phyloP scores from a whole-genome alignment of 2,329 filamentous ascomycete genomes.

The Zopfia rhizophila region DNA sequence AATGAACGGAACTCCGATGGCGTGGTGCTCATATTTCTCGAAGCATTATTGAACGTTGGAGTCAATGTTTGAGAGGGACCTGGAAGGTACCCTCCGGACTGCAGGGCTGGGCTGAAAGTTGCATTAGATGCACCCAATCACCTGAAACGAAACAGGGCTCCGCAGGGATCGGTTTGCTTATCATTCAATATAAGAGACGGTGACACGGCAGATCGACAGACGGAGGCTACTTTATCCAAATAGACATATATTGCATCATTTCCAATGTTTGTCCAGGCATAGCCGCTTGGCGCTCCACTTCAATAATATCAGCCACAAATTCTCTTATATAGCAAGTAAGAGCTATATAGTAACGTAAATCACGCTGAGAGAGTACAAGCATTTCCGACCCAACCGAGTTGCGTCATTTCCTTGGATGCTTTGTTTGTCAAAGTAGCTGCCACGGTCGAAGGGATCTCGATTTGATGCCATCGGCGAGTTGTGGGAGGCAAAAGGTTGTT shows the following conservation, averaged over 20 bases:
- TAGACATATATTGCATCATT: background rate
- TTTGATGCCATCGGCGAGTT: background rate
- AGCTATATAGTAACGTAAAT: conserved; percentile 17
- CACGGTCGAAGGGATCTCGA: conserved; percentile 2
- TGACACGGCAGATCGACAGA: conserved; percentile 23
- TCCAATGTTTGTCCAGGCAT: background rate
- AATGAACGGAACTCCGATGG: no score
- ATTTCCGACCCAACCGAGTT: conserved; percentile 10
- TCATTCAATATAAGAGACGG: conserved; percentile 17
- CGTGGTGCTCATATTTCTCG: no score
- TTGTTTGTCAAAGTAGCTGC: no score
- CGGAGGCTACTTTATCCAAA: conserved; percentile 23
- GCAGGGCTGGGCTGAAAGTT: no score
- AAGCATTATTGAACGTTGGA: no score
- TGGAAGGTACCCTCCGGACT: no score
- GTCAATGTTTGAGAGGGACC: no score
- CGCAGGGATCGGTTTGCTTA: conserved; percentile 1
- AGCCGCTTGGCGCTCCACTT: conserved; percentile 9
- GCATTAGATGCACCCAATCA: background rate
- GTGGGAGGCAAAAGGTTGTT: no score
- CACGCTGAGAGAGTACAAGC: conserved; percentile 5
- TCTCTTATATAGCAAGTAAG: conserved; percentile 8
- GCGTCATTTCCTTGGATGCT: conserved; percentile 1
- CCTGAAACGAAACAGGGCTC: background rate
- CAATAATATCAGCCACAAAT: background rate